Conservation (phyloP, 2,329 filamentous ascomycete genomes). For the Monilinia aucupariae region DNA sequence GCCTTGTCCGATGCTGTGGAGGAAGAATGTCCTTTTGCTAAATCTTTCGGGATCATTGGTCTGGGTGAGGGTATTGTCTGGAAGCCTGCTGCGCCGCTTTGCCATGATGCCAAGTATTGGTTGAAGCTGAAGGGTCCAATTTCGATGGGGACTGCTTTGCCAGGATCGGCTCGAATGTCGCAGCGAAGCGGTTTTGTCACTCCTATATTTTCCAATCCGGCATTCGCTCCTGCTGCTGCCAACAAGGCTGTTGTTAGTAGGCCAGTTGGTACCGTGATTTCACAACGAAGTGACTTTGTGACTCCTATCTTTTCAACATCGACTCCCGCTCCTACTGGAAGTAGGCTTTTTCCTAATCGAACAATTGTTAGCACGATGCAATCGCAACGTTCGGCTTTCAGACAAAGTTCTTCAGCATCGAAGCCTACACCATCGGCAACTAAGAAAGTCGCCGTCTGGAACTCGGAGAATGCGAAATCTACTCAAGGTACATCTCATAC, state of each 20-base stretch:
- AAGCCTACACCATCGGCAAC: too few relatives aligned
- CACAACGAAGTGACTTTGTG: too few relatives aligned
- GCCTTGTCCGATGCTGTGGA: conserved; percentile 23
- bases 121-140: conserved; percentile 26
- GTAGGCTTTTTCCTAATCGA: neutral
- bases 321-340: neutral
- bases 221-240: neutral
- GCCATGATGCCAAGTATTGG: conserved; percentile 26
- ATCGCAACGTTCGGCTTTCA: neutral
- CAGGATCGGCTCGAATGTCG: neutral
- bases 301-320: neutral
- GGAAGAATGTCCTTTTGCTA: conserved; percentile 27
- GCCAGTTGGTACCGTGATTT: neutral
- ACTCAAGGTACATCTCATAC: rapidly evolving
- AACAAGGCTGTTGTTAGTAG: too few relatives aligned
- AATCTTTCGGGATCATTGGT: conserved; percentile 23
- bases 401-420: neutral
- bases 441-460: neutral
- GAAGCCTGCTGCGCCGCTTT: conserved; percentile 23
- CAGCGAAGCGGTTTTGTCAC: neutral
- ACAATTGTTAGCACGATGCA: rapidly evolving
- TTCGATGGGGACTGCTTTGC: neutral
- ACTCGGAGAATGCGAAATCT: neutral
- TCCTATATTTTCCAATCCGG: neutral
- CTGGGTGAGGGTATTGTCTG: conserved; percentile 30